Percentiles rank a stretch among this genome's conserved stretches.
Evolutionary conservation across 2,329 filamentous ascomycete species (phyloP).

Genomic region (Lasiodiplodia theobromae): DNA sequence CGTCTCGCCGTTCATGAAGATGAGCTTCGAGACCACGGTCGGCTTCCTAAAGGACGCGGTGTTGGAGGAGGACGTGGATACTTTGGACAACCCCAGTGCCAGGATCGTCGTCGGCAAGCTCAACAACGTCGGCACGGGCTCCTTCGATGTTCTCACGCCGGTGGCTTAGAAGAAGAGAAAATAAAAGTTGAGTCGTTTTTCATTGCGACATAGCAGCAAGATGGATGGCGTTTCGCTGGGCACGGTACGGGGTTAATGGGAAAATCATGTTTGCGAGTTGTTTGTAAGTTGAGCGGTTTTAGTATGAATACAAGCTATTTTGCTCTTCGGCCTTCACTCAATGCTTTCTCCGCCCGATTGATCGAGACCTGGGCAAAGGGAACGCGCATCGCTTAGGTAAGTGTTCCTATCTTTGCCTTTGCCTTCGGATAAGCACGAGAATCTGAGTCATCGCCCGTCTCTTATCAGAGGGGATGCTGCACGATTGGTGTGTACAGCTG

Average conservation of each 20-base stretch:
- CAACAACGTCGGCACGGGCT: conserved; percentile 84
- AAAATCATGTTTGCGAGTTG: neutral
- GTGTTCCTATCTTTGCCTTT: neutral
- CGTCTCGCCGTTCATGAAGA: conserved; percentile 93
- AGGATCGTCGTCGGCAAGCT: conserved; percentile 87
- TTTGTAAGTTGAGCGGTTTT: neutral
- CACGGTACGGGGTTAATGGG: conserved; percentile 3
- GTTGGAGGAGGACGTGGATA: conserved; percentile 87
- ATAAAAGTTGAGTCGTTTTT: neutral
- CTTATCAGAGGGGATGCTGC: no score
- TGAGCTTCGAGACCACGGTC: conserved; percentile 98
- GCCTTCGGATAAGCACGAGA: neutral
- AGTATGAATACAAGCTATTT: neutral
- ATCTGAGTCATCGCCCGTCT: neutral
- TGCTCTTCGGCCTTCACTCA: neutral
- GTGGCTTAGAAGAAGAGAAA: conserved; percentile 9
- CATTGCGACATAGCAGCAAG: neutral
- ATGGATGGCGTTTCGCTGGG: neutral
- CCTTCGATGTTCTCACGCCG: conserved; percentile 79
- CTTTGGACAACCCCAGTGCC: conserved; percentile 82
- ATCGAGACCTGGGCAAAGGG: neutral
- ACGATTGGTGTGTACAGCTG: no score
- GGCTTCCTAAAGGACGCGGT: conserved; percentile 93
- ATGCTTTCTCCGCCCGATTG: neutral
- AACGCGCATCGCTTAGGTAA: neutral